phyloP scores from a whole-genome alignment of 306 rosid genomes.

The Dalbergia cochinchinensis region DNA sequence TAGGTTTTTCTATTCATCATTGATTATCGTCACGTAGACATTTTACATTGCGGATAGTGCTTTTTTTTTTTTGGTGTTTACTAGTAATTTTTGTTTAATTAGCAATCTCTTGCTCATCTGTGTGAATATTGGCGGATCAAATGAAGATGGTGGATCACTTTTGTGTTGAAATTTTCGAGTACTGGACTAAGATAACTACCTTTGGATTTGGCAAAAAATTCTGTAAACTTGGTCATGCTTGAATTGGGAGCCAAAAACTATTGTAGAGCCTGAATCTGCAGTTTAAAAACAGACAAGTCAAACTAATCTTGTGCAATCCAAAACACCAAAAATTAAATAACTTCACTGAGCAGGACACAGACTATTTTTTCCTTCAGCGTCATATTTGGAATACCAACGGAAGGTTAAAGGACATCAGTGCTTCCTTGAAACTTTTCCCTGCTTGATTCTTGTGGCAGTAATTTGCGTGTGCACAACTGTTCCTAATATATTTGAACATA shows the following conservation, averaged over 20 bases:
- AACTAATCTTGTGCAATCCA: neutral
- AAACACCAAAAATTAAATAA: neutral
- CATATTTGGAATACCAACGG: neutral
- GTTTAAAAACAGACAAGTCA: neutral
- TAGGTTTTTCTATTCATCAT: slow-evolving; percentile 25
- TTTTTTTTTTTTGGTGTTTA: neutral
- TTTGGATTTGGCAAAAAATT: slow-evolving; percentile 6
- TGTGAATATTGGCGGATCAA: slow-evolving; percentile 34
- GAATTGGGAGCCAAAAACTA: slow-evolving; percentile 19
- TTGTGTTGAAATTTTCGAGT: slow-evolving; percentile 21
- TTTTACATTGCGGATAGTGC: neutral
- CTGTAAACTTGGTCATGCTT: slow-evolving; percentile 6
- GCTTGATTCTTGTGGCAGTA: slow-evolving; percentile 11
- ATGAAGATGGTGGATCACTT: slow-evolving; percentile 26
- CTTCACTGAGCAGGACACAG: neutral
- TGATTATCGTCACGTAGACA: neutral
- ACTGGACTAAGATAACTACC: slow-evolving; percentile 7
- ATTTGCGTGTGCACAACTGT: slow-evolving; percentile 2
- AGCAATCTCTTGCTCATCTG: slow-evolving; percentile 16
- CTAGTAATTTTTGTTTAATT: slow-evolving; percentile 5
- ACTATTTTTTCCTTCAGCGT: neutral
- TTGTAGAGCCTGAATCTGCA: neutral
- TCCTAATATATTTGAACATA: neutral
- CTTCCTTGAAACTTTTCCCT: neutral
- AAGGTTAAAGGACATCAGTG: slow-evolving; percentile 4